Evolutionary conservation across 805 yeast species (phyloP), one percentile per base, ranked within the genome.

Genomic region (Wickerhamomyces pijperi): DNA sequence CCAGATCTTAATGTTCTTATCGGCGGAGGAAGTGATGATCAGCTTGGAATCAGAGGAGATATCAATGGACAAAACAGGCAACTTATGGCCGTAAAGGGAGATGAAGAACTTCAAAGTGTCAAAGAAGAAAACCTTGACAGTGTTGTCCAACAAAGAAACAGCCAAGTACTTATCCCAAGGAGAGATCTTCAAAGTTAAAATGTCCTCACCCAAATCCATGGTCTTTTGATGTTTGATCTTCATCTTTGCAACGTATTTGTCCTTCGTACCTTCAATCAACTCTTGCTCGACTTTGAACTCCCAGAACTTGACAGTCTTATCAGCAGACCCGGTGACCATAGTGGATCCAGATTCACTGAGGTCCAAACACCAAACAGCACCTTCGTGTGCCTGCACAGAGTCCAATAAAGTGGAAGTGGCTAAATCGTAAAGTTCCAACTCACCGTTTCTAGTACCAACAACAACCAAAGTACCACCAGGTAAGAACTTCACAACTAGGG

Each of bases 1-100:
- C 99, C 99, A 92, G 42, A 92, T 82, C 62, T 94, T 87, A 55
- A 92, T 84, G 60, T 92, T 92, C 60, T 92, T 92, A 62, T 92
- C 99, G 0, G 98, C 98, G 1, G 97, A 86, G 4, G 96, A 84
- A 0, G 97, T 85, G 39, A 90, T 77, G 44, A 92, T 72, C 49
- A 92, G 58, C 59, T 92, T 90, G 31, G 90, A 78, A 59, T 92
- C 99, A 49, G 60, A 68, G 1, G 97, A 84, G 34, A 92, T 87
- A 56, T 92, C 98, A 48, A 92, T 74, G 3, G 95, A 81, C 39
- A 92, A 67, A 3, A 92, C 98, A 1, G 98, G 98, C 44, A 92
- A 70, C 56, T 90, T 92, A 61, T 92, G 99, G 32, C 99, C 99
- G 53, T 92, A 92, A 43, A 92, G 67, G 53, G 90, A 84, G 46